phyloP scores from a whole-genome alignment of 2,329 filamentous ascomycete species.

The Delphinella strobiligena region DNA sequence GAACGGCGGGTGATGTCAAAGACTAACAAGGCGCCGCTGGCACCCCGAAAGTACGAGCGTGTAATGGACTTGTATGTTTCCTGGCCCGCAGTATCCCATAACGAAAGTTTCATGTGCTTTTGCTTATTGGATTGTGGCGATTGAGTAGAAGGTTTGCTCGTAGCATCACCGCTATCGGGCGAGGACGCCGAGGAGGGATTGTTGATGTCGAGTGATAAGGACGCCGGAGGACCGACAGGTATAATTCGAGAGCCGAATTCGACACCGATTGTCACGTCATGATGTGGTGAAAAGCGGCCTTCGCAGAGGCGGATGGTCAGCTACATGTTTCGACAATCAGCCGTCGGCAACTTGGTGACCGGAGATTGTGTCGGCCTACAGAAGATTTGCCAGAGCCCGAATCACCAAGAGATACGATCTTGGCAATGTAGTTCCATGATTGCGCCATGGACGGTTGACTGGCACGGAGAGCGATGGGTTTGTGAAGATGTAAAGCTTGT shows the following conservation, averaged over 20 bases:
- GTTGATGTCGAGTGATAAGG: conserved; percentile 43
- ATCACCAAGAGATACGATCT: conserved; percentile 95
- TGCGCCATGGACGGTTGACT: conserved; percentile 32
- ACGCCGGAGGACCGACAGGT: conserved; percentile 74
- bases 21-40: conserved; percentile 67
- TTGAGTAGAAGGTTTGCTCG: too few relatives aligned
- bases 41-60: conserved; percentile 81
- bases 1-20: conserved; percentile 82
- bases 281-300: conserved; percentile 84
- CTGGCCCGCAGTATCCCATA: conserved; percentile 95
- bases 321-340: conserved; percentile 25
- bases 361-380: conserved; percentile 27
- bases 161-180: conserved; percentile 22
- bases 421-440: conserved; percentile 97
- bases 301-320: conserved; percentile 93
- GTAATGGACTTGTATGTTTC: conserved; percentile 97
- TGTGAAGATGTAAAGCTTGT: not conserved
- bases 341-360: conserved; percentile 1
- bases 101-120: conserved; percentile 81
- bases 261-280: conserved; percentile 95
- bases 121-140: conserved; percentile 34
- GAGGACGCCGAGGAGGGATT: conserved; percentile 25
- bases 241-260: conserved; percentile 92
- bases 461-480: not conserved
- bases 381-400: conserved; percentile 89